These are phyloP conservation scores for Agrocybe pediades DNA, from an alignment of 768 basidiomycete genomes.

Conservation along the genomic window DNA sequence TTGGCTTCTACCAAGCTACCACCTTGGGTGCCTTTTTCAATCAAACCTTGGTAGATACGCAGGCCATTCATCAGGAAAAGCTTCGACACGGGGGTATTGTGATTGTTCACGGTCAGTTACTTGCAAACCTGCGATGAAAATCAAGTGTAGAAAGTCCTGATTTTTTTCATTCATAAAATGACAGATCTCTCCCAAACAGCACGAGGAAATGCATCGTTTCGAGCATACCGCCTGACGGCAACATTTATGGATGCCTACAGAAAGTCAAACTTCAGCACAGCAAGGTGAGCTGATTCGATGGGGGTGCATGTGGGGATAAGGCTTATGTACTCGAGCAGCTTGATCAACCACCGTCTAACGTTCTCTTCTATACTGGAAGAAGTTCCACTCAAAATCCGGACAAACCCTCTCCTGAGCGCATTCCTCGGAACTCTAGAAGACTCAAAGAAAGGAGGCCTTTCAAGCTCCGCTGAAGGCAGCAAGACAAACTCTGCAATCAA, in stretches of 20 bases:
- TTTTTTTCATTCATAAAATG: slow-evolving; percentile 8
- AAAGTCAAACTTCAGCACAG: slow-evolving; percentile 79
- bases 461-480: slow-evolving; percentile 38
- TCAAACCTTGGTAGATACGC: slow-evolving; percentile 78
- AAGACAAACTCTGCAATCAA: slow-evolving; percentile 40
- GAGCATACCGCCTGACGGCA: slow-evolving; percentile 82
- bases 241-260: slow-evolving; percentile 83
- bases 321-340: slow-evolving; percentile 42
- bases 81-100: slow-evolving; percentile 85
- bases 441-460: slow-evolving; percentile 38
- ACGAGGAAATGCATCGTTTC: slow-evolving; percentile 85
- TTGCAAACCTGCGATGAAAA: slow-evolving; percentile 1
- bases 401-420: slow-evolving; percentile 76
- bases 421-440: slow-evolving; percentile 71
- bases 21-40: slow-evolving; percentile 85
- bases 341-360: slow-evolving; percentile 79
- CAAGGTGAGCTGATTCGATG: slow-evolving; percentile 54
- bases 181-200: slow-evolving; percentile 79
- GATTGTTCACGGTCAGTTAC: slow-evolving; percentile 73
- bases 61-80: slow-evolving; percentile 83
- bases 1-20: slow-evolving; percentile 94
- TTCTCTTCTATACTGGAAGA: slow-evolving; percentile 87
- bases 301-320: not conserved
- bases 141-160: slow-evolving; percentile 9
- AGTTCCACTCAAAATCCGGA: slow-evolving; percentile 82